These are phyloP conservation scores for Astrothelium macrocarpum DNA, from an alignment of 495 filamentous ascomycete species.

Conservation along the genomic window DNA sequence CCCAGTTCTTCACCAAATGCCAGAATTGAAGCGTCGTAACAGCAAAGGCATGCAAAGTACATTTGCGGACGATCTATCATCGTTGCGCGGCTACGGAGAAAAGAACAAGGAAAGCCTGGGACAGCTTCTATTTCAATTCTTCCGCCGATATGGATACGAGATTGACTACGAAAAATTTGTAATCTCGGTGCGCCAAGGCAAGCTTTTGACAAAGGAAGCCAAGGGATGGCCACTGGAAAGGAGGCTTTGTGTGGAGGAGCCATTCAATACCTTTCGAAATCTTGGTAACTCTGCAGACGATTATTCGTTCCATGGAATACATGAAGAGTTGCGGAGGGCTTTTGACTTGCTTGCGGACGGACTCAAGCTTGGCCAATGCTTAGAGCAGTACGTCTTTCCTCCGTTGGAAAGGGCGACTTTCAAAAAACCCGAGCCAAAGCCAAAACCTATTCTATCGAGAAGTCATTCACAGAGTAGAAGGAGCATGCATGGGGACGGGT, in stretches of 20 bases:
- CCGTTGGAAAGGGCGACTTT: slow-evolving; percentile 69
- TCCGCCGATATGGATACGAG: slow-evolving; percentile 87
- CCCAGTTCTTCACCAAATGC: slow-evolving; percentile 62
- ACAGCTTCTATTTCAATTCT: slow-evolving; percentile 82
- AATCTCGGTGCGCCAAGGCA: slow-evolving; percentile 79
- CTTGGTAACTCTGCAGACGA: slow-evolving; percentile 95
- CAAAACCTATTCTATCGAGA: slow-evolving; percentile 49
- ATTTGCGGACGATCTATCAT: slow-evolving; percentile 77
- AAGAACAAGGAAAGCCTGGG: slow-evolving; percentile 77
- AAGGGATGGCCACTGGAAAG: slow-evolving; percentile 69
- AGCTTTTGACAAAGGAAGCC: slow-evolving; percentile 67
- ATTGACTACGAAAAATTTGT: slow-evolving; percentile 78
- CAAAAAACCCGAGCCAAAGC: slow-evolving; percentile 58
- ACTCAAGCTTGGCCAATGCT: slow-evolving; percentile 67
- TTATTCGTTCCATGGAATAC: slow-evolving; percentile 80
- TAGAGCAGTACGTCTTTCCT: slow-evolving; percentile 76
- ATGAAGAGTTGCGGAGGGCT: slow-evolving; percentile 78
- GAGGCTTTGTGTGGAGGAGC: slow-evolving; percentile 87
- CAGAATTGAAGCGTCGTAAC: slow-evolving; percentile 17
- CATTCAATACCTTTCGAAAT: slow-evolving; percentile 89
- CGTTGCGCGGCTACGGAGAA: slow-evolving; percentile 60
- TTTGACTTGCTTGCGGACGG: slow-evolving; percentile 64
- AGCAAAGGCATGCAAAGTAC: slow-evolving; percentile 55
- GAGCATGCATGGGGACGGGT: slow-evolving; percentile 38
- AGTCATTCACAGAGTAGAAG: slow-evolving; percentile 41